Conservation (phyloP, 208 protist genomes). For the Plasmodiophora brassicae region DNA sequence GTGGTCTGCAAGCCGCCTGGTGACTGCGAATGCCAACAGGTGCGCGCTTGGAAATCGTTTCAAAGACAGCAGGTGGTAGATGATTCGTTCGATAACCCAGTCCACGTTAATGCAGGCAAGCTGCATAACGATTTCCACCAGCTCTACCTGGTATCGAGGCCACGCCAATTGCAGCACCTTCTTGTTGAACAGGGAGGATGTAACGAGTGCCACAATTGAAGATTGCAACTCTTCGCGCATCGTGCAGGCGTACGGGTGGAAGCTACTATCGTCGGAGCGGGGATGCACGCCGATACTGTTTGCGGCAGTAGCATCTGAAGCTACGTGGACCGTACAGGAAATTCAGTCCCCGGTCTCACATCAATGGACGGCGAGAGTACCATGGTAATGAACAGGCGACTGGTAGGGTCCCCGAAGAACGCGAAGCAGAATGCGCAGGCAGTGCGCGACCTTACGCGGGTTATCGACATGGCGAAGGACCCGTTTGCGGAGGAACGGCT, state of each 20-base stretch:
- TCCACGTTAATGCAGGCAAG: too few relatives aligned
- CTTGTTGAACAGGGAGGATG: neutral
- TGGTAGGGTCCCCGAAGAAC: neutral
- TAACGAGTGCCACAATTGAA: too few relatives aligned
- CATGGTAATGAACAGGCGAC: neutral
- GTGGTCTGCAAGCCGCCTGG: neutral
- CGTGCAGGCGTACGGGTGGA: neutral
- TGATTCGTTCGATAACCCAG: too few relatives aligned
- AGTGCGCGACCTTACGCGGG: neutral
- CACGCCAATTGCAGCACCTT: neutral
- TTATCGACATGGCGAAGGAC: neutral
- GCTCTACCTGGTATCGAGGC: neutral
- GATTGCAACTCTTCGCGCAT: too few relatives aligned
- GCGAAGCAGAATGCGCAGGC: neutral
- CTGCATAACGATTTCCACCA: conserved; percentile 10
- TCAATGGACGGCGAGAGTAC: too few relatives aligned
- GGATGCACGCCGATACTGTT: neutral
- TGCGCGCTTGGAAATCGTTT: too few relatives aligned
- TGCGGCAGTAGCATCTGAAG: neutral
- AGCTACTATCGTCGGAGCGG: neutral
- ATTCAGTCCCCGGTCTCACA: too few relatives aligned
- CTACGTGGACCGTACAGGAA: too few relatives aligned
- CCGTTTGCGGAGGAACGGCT: neutral
- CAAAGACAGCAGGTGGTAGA: too few relatives aligned
- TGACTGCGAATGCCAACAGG: neutral